These are phyloP conservation scores for Fonsecaea erecta DNA, from an alignment of 2,329 filamentous ascomycete species.

Conservation along the genomic window DNA sequence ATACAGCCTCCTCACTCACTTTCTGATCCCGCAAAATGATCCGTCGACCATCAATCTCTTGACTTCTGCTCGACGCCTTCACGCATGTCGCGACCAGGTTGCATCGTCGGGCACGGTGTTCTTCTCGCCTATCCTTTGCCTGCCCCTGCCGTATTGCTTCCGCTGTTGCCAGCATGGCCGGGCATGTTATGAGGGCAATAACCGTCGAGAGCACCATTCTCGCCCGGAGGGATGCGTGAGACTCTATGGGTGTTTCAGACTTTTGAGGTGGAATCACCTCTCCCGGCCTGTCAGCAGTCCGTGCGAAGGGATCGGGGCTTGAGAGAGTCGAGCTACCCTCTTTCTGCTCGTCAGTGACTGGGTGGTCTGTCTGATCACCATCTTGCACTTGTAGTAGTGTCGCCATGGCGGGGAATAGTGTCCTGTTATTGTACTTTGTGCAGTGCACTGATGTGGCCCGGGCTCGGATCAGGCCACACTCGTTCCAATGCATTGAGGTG, in stretches of 20 bases:
- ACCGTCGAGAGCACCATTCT: constrained; percentile 52
- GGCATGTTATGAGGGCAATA: constrained; percentile 48
- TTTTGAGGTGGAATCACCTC: background rate
- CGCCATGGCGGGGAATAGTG: background rate
- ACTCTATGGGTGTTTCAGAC: background rate
- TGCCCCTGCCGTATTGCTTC: constrained; percentile 58
- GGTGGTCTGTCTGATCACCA: background rate
- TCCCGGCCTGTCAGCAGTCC: background rate
- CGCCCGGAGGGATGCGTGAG: constrained; percentile 2
- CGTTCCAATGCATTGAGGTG: background rate
- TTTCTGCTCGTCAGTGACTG: background rate
- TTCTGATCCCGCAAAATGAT: constrained; percentile 54
- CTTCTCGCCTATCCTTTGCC: constrained; percentile 54
- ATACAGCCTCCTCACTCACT: constrained; percentile 37
- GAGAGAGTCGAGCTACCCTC: background rate
- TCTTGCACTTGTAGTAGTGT: background rate
- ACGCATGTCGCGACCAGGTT: constrained; percentile 56
- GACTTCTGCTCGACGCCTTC: constrained; percentile 50
- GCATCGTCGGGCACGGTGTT: constrained; percentile 55
- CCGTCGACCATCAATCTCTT: constrained; percentile 51
- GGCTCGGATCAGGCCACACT: background rate
- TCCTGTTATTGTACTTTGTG: constrained; percentile 1
- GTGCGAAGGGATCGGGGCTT: background rate
- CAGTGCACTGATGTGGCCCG: background rate
- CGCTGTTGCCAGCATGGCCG: constrained; percentile 54